These are phyloP conservation scores for Neopestalotiopsis clavispora DNA, from an alignment of 2,329 filamentous ascomycete genomes.

Conservation along the genomic window DNA sequence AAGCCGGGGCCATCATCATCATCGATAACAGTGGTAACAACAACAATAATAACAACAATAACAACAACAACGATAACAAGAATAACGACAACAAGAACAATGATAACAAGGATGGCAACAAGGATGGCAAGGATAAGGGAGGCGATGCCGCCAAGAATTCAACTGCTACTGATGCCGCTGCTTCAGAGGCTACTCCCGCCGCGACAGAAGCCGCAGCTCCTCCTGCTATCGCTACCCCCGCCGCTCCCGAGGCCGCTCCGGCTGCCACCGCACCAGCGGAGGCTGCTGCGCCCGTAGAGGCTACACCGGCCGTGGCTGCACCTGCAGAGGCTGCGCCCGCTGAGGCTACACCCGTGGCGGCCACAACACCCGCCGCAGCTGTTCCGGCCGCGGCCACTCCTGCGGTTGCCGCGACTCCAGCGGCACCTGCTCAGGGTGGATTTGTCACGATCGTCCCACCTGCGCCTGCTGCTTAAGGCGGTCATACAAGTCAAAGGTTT, in stretches of 20 bases:
- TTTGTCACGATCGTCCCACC: constrained; percentile 1
- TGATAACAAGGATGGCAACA: neutral
- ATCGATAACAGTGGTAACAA: neutral
- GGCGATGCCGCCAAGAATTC: neutral
- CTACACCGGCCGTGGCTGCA: neutral
- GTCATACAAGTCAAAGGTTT: neutral
- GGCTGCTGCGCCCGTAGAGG: neutral
- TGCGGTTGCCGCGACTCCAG: neutral
- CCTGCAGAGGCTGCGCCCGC: neutral
- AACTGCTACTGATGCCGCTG: neutral
- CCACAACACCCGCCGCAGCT: neutral
- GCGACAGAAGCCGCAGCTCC: neutral
- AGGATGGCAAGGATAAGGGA: neutral
- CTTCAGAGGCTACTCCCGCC: neutral
- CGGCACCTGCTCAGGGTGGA: neutral
- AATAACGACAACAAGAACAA: neutral
- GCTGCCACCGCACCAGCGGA: neutral
- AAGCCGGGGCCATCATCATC: constrained; percentile 14
- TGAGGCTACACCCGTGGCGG: neutral
- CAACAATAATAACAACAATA: neutral
- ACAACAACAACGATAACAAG: neutral
- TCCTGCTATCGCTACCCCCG: neutral
- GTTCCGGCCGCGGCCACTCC: neutral
- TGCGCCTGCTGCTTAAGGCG: neutral
- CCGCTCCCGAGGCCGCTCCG: neutral